Conservation (phyloP, 2,329 filamentous ascomycete genomes). For the Torrubiella hemipterigena region DNA sequence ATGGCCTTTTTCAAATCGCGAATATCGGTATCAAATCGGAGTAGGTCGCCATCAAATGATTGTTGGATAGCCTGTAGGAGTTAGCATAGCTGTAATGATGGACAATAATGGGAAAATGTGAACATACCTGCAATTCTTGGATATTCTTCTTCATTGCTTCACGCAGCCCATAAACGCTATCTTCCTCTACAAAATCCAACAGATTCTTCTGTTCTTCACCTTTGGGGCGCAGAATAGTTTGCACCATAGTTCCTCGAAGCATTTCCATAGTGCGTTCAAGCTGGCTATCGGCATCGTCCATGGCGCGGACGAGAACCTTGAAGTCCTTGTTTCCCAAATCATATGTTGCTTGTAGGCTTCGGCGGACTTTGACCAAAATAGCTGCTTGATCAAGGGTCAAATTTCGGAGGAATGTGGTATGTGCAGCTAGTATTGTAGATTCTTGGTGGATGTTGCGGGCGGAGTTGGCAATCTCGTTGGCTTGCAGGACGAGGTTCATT, state of each 20-base stretch:
- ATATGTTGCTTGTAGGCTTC: conserved; percentile 41
- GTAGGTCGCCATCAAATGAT: conserved; percentile 65
- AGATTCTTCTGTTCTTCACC: conserved; percentile 50
- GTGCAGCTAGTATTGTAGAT: conserved; percentile 58
- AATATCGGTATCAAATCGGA: conserved; percentile 65
- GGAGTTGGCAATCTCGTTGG: conserved; percentile 71
- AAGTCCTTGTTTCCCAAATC: conserved; percentile 49
- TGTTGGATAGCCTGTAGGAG: conserved; percentile 45
- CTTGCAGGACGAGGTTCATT: conserved; percentile 70
- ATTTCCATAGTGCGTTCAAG: conserved; percentile 55
- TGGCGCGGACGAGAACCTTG: conserved; percentile 45
- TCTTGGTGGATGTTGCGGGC: conserved; percentile 70
- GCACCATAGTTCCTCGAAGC: conserved; percentile 52
- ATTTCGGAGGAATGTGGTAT: conserved; percentile 54
- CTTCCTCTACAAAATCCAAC: conserved; percentile 67
- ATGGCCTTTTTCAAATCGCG: conserved; percentile 50
- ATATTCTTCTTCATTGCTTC: conserved; percentile 59
- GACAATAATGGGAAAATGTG: background rate
- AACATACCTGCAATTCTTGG: conserved; percentile 52
- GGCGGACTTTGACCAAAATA: conserved; percentile 38
- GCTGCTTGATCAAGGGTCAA: conserved; percentile 46
- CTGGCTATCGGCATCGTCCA: conserved; percentile 54
- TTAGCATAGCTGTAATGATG: conserved; percentile 8
- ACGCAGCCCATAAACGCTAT: conserved; percentile 52
- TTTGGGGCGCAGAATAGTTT: conserved; percentile 47